Percentiles rank a stretch among this genome's conserved stretches.
phyloP scores from a whole-genome alignment of 768 basidiomycete genomes.

The Suillus occidentalis region DNA sequence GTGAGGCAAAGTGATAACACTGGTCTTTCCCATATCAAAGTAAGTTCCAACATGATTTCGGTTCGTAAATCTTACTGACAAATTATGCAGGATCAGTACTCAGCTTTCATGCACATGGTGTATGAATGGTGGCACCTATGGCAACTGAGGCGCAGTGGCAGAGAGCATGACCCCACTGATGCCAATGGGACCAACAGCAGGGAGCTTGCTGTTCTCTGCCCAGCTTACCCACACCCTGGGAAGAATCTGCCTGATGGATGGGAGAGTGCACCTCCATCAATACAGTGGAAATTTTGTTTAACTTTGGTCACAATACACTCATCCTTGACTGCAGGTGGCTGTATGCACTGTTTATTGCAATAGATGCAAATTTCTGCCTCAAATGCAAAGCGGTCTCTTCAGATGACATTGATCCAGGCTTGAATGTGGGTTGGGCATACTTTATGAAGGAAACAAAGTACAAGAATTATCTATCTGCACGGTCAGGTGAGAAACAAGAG shows the following conservation, averaged over 20 bases:
- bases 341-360: neutral
- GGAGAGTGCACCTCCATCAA: neutral
- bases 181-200: neutral
- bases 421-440: neutral
- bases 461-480: neutral
- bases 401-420: neutral
- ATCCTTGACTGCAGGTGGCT: neutral
- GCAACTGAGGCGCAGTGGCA: neutral
- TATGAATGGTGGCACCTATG: neutral
- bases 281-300: neutral
- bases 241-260: neutral
- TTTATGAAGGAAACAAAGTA: neutral
- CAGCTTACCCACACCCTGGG: neutral
- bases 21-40: conserved; percentile 14
- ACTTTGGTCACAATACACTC: neutral
- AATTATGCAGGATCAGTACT: conserved; percentile 7
- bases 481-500: neutral
- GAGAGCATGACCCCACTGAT: neutral
- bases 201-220: neutral
- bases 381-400: neutral
- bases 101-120: neutral
- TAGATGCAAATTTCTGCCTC: neutral
- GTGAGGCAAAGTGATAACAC: conserved; percentile 31
- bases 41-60: conserved; percentile 10
- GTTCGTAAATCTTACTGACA: neutral